Base-by-base conservation (phyloP, 306 rosid species). In the Castanea sativa region DNA sequence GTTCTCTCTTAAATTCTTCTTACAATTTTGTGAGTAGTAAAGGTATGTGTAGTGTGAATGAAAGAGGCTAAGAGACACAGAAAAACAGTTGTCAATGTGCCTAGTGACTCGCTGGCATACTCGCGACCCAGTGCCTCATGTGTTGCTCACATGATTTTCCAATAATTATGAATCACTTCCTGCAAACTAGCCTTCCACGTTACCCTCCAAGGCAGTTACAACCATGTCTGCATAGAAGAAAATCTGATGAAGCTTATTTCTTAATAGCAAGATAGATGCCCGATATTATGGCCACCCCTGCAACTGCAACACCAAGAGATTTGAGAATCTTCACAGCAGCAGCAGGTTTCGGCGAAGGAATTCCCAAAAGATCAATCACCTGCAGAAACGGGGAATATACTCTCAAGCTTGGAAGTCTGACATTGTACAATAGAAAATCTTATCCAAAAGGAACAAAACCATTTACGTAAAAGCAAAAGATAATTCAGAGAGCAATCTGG, bases 341-440 rank as follows among this genome's bases (percentile, higher is more conserved):
- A 57, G 84, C 1, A 32, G 84, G 81, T 74, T 79, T 81, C 18
- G 84, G 82, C 18, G 90, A 75, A 12, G 95, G 98, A 83, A 88
- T 38, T 80, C 77, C 86, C 92, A 91, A 43, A 60, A 95, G 93
- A 82, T 95, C 98, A 74, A 73, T 90, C 79, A 91, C 80, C 99
- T 95, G 89, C 85, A 75, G 19, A 81, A 41, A 73, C 18, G 38
- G 25, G 0, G 20, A 69, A 21, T 53, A 71, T 5, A 65, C 63
- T 71, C 19, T 69, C 21, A 43, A 29, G 81, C 67, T 33, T 80
- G 82, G 55, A 71, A 64, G 76, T 29, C 71, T 43, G 43, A 32
- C 16, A 20, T 59, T 38, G 38, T 19, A 52, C 57, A 21, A 43
- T 52, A 33, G 33, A 78, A 29, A 33, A 32, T 19, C 71, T 65